phyloP scores from a whole-genome alignment of 2,329 filamentous ascomycete genomes.

The Colletotrichum gigasporum region DNA sequence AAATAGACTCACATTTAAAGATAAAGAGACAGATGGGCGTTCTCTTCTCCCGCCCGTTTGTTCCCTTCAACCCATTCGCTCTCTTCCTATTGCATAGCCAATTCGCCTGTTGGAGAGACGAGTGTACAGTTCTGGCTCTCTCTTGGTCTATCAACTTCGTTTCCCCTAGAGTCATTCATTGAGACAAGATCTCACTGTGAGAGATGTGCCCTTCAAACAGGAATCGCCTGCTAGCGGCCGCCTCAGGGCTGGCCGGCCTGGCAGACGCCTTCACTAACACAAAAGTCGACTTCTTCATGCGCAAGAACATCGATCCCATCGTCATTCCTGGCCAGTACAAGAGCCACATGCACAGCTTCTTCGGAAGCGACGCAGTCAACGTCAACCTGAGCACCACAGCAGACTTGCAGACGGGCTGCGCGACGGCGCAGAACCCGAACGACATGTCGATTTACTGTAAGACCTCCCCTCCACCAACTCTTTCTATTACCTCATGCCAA shows the following conservation, averaged over 20 bases:
- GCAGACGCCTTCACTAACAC: slow-evolving; percentile 36
- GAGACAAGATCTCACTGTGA: not conserved
- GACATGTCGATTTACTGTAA: slow-evolving; percentile 53
- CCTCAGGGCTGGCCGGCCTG: slow-evolving; percentile 6
- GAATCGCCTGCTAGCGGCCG: not conserved
- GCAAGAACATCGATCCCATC: slow-evolving; percentile 45
- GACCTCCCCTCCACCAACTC: slow-evolving; percentile 9
- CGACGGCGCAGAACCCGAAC: slow-evolving; percentile 53
- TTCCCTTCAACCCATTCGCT: not conserved
- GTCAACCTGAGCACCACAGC: slow-evolving; percentile 39
- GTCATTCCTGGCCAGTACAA: slow-evolving; percentile 42
- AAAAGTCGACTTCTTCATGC: slow-evolving; percentile 38
- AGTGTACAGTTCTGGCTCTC: no score
- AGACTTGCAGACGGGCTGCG: slow-evolving; percentile 48
- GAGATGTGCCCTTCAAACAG: slow-evolving; percentile 1
- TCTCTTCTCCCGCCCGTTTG: not conserved
- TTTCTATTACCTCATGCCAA: no score
- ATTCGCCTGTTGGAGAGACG: no score
- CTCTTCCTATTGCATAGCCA: no score
- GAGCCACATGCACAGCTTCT: slow-evolving; percentile 46
- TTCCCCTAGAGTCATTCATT: not conserved
- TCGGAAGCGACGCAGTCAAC: slow-evolving; percentile 44
- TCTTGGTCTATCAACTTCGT: not conserved
- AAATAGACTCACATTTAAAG: not conserved
- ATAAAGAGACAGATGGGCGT: not conserved